Evolutionary conservation across 257 asterid genomes (phyloP).

Genomic region (Vinca minor): DNA sequence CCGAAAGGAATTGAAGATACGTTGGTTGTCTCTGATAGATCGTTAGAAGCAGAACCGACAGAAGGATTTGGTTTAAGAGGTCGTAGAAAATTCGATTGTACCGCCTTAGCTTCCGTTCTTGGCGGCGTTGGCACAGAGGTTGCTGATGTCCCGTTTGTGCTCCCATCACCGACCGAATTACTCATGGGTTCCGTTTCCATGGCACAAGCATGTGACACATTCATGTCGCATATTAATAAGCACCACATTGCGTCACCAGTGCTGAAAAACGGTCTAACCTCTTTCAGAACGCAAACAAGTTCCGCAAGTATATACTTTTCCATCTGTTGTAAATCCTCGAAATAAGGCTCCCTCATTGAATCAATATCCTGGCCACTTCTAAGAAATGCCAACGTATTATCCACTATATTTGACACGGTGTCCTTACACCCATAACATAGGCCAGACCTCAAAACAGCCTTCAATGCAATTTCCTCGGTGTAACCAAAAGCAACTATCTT

Average conservation of each 20-base stretch:
- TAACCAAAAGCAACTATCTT: conserved; percentile 65
- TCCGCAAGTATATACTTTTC: conserved; percentile 85
- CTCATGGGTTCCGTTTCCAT: conserved; percentile 60
- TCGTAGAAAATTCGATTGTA: conserved; percentile 30
- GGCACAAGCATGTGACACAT: conserved; percentile 82
- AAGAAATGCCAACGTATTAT: conserved; percentile 65
- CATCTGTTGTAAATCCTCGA: conserved; percentile 78
- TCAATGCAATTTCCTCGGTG: conserved; percentile 56
- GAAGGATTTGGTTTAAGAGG: conserved; percentile 40
- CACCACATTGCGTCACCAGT: conserved; percentile 99
- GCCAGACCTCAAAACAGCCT: conserved; percentile 80
- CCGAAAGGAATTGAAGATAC: conserved; percentile 28
- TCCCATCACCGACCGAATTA: conserved; percentile 33
- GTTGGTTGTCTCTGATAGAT: conserved; percentile 30
- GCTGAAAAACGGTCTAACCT: conserved; percentile 83
- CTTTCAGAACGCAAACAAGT: conserved; percentile 75
- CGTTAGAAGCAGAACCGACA: conserved; percentile 28
- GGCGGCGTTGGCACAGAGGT: conserved; percentile 31
- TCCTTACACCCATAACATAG: conserved; percentile 92
- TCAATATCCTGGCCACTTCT: conserved; percentile 57
- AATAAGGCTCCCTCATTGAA: conserved; percentile 52
- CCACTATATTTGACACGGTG: conserved; percentile 84
- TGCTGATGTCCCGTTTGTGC: conserved; percentile 28
- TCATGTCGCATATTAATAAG: conserved; percentile 85
- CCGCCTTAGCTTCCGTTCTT: conserved; percentile 33